These are phyloP conservation scores for Pachysolen tannophilus DNA, from an alignment of 805 yeast genomes.

Conservation along the genomic window DNA sequence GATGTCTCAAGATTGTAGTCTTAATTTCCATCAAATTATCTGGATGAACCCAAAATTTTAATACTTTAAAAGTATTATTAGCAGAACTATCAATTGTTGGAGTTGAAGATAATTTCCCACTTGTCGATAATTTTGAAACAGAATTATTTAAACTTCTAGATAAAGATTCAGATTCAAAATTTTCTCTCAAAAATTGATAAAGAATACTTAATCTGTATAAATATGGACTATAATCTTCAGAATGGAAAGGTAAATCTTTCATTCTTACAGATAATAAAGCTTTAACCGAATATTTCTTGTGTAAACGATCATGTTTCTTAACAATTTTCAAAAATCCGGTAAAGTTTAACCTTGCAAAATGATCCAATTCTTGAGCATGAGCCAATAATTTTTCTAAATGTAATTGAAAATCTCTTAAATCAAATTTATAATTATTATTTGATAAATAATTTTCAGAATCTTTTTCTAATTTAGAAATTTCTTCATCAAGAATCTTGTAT, in stretches of 20 bases:
- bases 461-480: constrained; percentile 57
- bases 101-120: constrained; percentile 25
- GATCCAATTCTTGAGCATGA: constrained; percentile 79
- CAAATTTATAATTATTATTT: constrained; percentile 23
- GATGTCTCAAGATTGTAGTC: constrained; percentile 86
- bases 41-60: constrained; percentile 93
- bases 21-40: constrained; percentile 96
- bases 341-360: constrained; percentile 83
- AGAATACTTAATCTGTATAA: constrained; percentile 74
- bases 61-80: constrained; percentile 10
- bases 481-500: constrained; percentile 60
- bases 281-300: constrained; percentile 79
- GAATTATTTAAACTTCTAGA: constrained; percentile 34
- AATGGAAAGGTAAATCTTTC: constrained; percentile 81
- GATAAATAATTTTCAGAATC: constrained; percentile 36
- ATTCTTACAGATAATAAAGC: constrained; percentile 85
- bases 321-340: constrained; percentile 94
- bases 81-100: constrained; percentile 17
- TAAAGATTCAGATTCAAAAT: constrained; percentile 22
- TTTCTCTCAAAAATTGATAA: constrained; percentile 76
- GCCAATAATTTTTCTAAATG: constrained; percentile 68
- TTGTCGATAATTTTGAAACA: constrained; percentile 37
- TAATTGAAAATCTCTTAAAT: constrained; percentile 53
- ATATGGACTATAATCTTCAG: constrained; percentile 91
- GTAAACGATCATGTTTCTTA: constrained; percentile 91